Conservation (phyloP, 495 filamentous ascomycete genomes). For the Penicillium antarcticum region DNA sequence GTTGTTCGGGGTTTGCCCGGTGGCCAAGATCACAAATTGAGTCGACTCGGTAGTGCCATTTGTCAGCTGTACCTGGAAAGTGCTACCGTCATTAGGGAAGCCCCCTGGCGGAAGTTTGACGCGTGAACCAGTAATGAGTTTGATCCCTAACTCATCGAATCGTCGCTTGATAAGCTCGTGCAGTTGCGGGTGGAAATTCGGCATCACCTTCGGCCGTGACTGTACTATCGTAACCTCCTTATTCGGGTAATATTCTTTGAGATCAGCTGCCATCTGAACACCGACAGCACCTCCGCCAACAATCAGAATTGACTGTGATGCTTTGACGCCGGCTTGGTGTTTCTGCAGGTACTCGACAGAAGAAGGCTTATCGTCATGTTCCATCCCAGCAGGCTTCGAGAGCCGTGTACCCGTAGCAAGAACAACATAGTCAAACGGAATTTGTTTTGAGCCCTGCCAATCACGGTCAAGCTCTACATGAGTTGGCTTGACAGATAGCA, state of each 20-base stretch:
- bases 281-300: slow-evolving; percentile 62
- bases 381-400: slow-evolving; percentile 43
- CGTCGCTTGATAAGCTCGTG: slow-evolving; percentile 43
- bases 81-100: slow-evolving; percentile 26
- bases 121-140: slow-evolving; percentile 34
- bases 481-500: slow-evolving; percentile 35
- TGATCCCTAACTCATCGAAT: slow-evolving; percentile 38
- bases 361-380: slow-evolving; percentile 41
- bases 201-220: slow-evolving; percentile 51
- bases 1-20: slow-evolving; percentile 58
- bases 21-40: slow-evolving; percentile 49
- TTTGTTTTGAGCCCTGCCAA: slow-evolving; percentile 39
- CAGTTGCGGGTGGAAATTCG: slow-evolving; percentile 46
- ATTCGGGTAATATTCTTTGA: slow-evolving; percentile 55
- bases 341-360: slow-evolving; percentile 38
- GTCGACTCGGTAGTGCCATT: slow-evolving; percentile 32
- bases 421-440: slow-evolving; percentile 47
- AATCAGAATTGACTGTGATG: slow-evolving; percentile 46
- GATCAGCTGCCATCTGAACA: slow-evolving; percentile 57
- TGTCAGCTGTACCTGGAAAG: slow-evolving; percentile 31
- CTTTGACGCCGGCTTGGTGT: slow-evolving; percentile 34
- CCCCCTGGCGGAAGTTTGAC: slow-evolving; percentile 28
- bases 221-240: slow-evolving; percentile 58
- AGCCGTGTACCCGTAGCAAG: slow-evolving; percentile 48
- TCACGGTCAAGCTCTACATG: slow-evolving; percentile 43